phyloP scores from a whole-genome alignment of 352 stramenopile genomes.

The Globisporangium abappressorium region DNA sequence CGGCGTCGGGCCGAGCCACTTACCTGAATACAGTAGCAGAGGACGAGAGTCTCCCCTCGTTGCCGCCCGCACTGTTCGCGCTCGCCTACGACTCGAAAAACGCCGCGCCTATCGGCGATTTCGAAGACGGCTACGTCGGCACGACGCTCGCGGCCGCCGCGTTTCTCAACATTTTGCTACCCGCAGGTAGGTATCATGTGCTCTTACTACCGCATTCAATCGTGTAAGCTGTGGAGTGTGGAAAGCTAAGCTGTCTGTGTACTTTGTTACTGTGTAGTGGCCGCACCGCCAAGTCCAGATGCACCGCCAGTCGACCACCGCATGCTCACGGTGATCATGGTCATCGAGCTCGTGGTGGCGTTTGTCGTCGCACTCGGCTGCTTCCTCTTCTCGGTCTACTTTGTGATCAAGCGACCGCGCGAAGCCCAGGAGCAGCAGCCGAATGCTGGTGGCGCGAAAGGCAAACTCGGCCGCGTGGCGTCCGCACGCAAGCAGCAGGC shows the following conservation, averaged over 20 bases:
- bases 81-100: slow-evolving; percentile 47
- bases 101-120: slow-evolving; percentile 27
- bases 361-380: slow-evolving; percentile 79
- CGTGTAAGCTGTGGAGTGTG: neutral
- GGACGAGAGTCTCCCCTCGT: too few relatives aligned
- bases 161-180: slow-evolving; percentile 74
- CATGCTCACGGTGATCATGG: slow-evolving; percentile 86
- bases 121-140: slow-evolving; percentile 52
- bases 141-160: slow-evolving; percentile 60
- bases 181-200: slow-evolving; percentile 55
- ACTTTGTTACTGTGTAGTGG: slow-evolving; percentile 27
- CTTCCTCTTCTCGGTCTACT: slow-evolving; percentile 86
- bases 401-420: slow-evolving; percentile 79
- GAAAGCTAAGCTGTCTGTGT: neutral
- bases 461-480: slow-evolving; percentile 6
- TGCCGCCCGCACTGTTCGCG: slow-evolving; percentile 21
- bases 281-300: slow-evolving; percentile 62
- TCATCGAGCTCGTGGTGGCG: slow-evolving; percentile 78
- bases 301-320: slow-evolving; percentile 76
- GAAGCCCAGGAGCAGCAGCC: slow-evolving; percentile 18
- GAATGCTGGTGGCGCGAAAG: neutral
- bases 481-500: slow-evolving; percentile 13
- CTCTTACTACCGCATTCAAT: neutral
- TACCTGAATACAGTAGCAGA: neutral
- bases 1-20: slow-evolving; percentile 13